A percentile compares a stretch with the other conserved stretches of the same genome.
These are phyloP conservation scores for Podaxis sp. DNA, from an alignment of 768 basidiomycete species.

Conservation along the genomic window DNA sequence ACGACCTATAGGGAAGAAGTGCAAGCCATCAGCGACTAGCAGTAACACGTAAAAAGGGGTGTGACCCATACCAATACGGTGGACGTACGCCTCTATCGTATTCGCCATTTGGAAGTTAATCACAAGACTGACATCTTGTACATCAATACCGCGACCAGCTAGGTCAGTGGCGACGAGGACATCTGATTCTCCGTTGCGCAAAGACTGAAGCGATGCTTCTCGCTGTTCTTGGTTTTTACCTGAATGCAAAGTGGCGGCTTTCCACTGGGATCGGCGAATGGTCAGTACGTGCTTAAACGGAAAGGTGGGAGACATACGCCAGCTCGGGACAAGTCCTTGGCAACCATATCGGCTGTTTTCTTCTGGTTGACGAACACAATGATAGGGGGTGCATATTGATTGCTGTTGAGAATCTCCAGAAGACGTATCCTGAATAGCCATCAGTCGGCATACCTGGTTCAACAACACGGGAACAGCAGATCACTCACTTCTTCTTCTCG, in stretches of 20 bases:
- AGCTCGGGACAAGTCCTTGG: constrained; percentile 87
- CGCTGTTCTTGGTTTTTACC: constrained; percentile 98
- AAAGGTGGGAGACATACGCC: constrained; percentile 52
- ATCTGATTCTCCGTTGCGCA: constrained; percentile 83
- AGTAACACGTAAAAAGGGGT: constrained; percentile 14
- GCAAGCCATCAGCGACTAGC: neutral
- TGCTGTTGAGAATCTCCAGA: constrained; percentile 90
- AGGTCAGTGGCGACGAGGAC: constrained; percentile 96
- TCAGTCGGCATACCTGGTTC: constrained; percentile 7
- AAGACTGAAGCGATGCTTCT: constrained; percentile 82
- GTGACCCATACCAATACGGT: constrained; percentile 78
- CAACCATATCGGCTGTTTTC: constrained; percentile 98
- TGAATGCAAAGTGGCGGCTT: constrained; percentile 87
- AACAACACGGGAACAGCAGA: neutral
- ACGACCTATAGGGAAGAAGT: constrained; percentile 51
- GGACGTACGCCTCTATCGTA: constrained; percentile 96
- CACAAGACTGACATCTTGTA: constrained; percentile 92
- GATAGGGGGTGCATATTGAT: constrained; percentile 81
- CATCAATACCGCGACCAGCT: constrained; percentile 98
- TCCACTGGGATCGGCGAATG: constrained; percentile 54
- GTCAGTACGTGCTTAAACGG: neutral
- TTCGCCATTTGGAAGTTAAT: constrained; percentile 98
- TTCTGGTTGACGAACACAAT: constrained; percentile 99
- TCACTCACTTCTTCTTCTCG: constrained; percentile 90
- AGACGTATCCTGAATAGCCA: constrained; percentile 60